Conservation (phyloP, 1,139 yeast genomes). For the Sugiyamaella pinicola region DNA sequence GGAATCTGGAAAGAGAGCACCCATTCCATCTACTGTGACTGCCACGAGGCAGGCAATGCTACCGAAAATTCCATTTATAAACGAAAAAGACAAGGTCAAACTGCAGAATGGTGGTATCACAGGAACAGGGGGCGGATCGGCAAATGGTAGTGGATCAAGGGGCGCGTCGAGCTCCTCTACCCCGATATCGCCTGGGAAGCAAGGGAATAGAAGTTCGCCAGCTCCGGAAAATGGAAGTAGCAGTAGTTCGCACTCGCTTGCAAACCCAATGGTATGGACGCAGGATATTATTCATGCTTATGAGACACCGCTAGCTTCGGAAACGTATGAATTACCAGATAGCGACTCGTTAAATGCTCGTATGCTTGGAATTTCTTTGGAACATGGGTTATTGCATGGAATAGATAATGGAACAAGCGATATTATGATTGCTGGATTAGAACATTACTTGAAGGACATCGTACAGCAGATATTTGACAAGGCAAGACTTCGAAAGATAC, state of each 20-base stretch:
- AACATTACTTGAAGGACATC: conserved; percentile 71
- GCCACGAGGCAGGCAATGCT: conserved; percentile 81
- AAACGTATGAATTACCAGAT: conserved; percentile 82
- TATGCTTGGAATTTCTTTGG: conserved; percentile 83
- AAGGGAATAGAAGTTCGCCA: conserved; percentile 5
- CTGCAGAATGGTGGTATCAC: conserved; percentile 16
- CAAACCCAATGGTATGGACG: conserved; percentile 79
- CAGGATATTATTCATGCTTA: conserved; percentile 92
- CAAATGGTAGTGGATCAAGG: conserved; percentile 1
- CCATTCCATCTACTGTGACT: conserved; percentile 73
- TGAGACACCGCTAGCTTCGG: conserved; percentile 79
- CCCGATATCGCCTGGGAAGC: conserved; percentile 9
- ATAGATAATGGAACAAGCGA: conserved; percentile 74
- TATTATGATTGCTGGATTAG: conserved; percentile 75
- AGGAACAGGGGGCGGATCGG: background rate
- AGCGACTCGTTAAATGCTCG: conserved; percentile 66
- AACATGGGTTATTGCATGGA: conserved; percentile 86
- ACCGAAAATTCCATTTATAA: conserved; percentile 83
- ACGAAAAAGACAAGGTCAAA: conserved; percentile 43
- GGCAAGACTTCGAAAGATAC: conserved; percentile 20
- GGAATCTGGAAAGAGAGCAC: conserved; percentile 77
- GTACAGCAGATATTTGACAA: conserved; percentile 72
- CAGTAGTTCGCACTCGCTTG: conserved; percentile 24
- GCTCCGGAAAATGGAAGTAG: background rate
- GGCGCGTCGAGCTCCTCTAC: conserved; percentile 5